phyloP scores from a whole-genome alignment of 2,329 filamentous ascomycete genomes.

The Fusarium mexicanum region DNA sequence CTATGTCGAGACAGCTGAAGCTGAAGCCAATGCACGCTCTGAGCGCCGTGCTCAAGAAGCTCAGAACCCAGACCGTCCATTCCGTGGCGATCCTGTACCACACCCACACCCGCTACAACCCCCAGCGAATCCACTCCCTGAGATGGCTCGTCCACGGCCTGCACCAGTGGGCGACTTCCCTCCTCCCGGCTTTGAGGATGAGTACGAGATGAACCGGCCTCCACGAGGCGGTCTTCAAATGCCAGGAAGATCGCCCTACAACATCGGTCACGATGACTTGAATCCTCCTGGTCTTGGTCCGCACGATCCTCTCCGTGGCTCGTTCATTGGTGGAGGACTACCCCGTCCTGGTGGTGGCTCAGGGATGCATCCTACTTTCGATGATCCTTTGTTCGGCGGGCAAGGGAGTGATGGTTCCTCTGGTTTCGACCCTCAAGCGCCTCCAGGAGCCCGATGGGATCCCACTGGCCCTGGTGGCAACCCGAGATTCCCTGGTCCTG shows the following conservation, averaged over 20 bases:
- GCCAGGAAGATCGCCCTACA: conserved; percentile 66
- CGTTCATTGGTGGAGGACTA: conserved; percentile 70
- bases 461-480: conserved; percentile 76
- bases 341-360: conserved; percentile 69
- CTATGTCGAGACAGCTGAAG: conserved; percentile 71
- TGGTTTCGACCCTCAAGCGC: conserved; percentile 72
- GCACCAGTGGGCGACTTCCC: conserved; percentile 77
- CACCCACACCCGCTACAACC: conserved; percentile 69
- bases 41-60: conserved; percentile 54
- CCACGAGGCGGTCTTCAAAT: conserved; percentile 44
- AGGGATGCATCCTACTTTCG: conserved; percentile 96
- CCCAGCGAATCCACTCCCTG: conserved; percentile 71
- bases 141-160: conserved; percentile 66
- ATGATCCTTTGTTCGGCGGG: conserved; percentile 81
- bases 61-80: conserved; percentile 46
- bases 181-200: conserved; percentile 92
- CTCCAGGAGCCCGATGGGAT: conserved; percentile 92
- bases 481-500: conserved; percentile 58
- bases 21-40: conserved; percentile 53
- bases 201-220: conserved; percentile 82
- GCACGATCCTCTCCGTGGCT: conserved; percentile 79
- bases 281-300: conserved; percentile 89
- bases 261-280: conserved; percentile 86
- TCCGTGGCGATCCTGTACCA: conserved; percentile 62
- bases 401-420: conserved; percentile 48